Base-by-base conservation (phyloP, 805 yeast species). In the Saccharomyces eubayanus region DNA sequence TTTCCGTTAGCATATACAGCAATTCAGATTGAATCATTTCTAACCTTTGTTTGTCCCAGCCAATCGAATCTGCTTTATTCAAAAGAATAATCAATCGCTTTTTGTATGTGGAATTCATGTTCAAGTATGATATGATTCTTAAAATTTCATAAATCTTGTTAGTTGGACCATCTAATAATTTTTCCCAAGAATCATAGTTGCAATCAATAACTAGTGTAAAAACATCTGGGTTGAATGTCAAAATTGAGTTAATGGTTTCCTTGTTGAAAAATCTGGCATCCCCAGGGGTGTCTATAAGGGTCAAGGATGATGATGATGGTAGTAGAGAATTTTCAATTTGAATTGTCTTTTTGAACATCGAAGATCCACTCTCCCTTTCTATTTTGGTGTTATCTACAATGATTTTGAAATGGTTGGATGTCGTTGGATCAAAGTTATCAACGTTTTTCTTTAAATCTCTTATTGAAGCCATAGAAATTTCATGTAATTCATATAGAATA, bases 21-120 rank as follows among this genome's bases (percentile, higher is more conserved):
- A 94, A 77, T 73, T 92, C 92, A 62, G 81, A 74, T 60, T 85
- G 87, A 76, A 97, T 91, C 74, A 92, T 97, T 60, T 82, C 85
- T 72, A 86, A 94, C 72, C 99, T 84, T 63, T 84, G 91, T 73
- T 88, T 81, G 43, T 96, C 84, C 99, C 99, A 94, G 57, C 72
- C 76, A 41, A 92, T 96, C 45, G 97, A 88, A 74, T 94, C 99
- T 97, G 92, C 88, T 80, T 92, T 92, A 52, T 63, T 59, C 55
- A 59, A 48, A 9, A 41, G 49, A 14, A 59, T 48, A 5, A 58
- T 51, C 11, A 59, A 10, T 6, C 16, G 43, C 16, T 53, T 49
- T 1, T 51, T 47, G 5, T 50, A 30, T 5, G 28, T 24, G 14
- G 16, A 40, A 1, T 12, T n/a, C n/a, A 52, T 40, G 10, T 48